Conservation (phyloP, 1,139 yeast genomes). For the Magnusiomyces paraingens region DNA sequence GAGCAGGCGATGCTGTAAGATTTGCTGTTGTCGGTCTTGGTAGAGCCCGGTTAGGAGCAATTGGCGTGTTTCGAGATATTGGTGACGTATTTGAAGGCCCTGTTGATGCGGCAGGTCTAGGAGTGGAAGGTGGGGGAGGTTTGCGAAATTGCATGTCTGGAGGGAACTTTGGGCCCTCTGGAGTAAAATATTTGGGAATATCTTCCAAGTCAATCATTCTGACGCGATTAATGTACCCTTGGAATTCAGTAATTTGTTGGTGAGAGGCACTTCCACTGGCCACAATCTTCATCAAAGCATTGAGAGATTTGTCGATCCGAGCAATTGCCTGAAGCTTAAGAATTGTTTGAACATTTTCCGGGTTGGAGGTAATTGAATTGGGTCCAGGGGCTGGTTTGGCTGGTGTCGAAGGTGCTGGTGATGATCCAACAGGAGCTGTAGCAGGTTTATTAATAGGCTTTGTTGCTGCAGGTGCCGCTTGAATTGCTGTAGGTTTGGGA, state of each 20-base stretch:
- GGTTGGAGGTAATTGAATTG: constrained; percentile 17
- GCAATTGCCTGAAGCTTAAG: constrained; percentile 79
- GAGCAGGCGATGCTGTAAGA: not conserved
- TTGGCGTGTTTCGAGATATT: not conserved
- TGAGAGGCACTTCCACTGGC: constrained; percentile 74
- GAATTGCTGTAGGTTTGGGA: not conserved
- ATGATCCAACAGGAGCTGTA: not conserved
- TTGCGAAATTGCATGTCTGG: constrained; percentile 7
- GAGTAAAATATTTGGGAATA: constrained; percentile 20
- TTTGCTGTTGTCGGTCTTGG: not conserved
- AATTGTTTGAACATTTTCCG: constrained; percentile 71
- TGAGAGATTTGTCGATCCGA: constrained; percentile 58
- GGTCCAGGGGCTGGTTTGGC: not conserved
- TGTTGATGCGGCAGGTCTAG: not conserved
- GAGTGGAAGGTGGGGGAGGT: not conserved
- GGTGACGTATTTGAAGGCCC: not conserved
- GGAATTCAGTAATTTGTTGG: constrained; percentile 67
- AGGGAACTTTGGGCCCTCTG: constrained; percentile 7
- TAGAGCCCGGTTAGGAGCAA: not conserved
- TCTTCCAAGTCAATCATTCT: constrained; percentile 60
- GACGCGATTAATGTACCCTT: constrained; percentile 69
- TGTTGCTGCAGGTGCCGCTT: not conserved
- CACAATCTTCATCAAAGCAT: constrained; percentile 69
- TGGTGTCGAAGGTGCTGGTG: not conserved
- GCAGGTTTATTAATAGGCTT: not conserved